Conservation (phyloP, 1,139 yeast species). For the Lodderomyces pseudojiufengensis region DNA sequence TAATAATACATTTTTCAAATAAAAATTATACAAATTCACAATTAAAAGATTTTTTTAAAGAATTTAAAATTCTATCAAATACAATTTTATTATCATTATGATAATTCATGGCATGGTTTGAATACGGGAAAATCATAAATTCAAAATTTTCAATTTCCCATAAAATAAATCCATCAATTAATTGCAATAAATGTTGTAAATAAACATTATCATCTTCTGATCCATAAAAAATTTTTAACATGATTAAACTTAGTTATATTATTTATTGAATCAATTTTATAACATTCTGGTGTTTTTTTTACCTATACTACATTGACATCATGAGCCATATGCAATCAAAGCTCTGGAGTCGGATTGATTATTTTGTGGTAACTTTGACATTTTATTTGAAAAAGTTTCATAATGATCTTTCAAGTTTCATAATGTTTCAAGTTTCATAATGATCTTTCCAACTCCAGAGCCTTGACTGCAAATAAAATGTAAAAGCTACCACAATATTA, state of each 20-base stretch:
- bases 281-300: conserved; percentile 56
- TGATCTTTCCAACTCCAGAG: too few species aligned
- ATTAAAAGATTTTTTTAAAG: conserved; percentile 13
- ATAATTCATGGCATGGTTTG: conserved; percentile 66
- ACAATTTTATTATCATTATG: conserved; percentile 68
- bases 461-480: too few species aligned
- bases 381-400: too few species aligned
- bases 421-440: too few species aligned
- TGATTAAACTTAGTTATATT: conserved; percentile 44
- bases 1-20: too few species aligned
- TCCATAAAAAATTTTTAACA: conserved; percentile 66
- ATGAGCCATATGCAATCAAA: too few species aligned
- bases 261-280: conserved; percentile 49
- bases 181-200: conserved; percentile 63
- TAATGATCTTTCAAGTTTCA: too few species aligned
- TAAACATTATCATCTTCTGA: conserved; percentile 83
- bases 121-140: conserved; percentile 72
- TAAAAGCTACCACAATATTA: too few species aligned
- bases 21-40: conserved; percentile 12
- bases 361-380: too few species aligned
- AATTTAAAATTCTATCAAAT: conserved; percentile 53
- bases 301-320: too few species aligned
- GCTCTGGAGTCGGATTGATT: too few species aligned
- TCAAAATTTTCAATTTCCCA: conserved; percentile 65
- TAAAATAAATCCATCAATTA: conserved; percentile 58